phyloP scores from a whole-genome alignment of 805 yeast species.

The Yarrowia sp. region DNA sequence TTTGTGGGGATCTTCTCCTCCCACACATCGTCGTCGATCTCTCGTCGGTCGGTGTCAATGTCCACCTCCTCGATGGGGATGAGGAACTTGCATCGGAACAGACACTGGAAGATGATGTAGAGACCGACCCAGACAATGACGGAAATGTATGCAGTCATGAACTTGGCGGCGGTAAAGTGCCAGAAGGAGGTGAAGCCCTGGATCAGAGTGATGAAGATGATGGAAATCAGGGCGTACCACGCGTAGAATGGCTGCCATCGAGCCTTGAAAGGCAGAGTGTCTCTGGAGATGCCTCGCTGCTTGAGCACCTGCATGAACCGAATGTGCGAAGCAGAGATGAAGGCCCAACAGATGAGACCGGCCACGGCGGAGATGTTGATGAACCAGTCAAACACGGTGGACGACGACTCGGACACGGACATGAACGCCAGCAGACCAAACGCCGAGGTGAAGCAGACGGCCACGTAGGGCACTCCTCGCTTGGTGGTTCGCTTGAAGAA shows the following conservation, averaged over 20 bases:
- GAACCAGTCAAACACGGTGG: slow-evolving; percentile 54
- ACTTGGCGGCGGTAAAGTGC: slow-evolving; percentile 59
- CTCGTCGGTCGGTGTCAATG: slow-evolving; percentile 70
- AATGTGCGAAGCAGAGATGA: slow-evolving; percentile 71
- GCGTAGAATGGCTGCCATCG: slow-evolving; percentile 71
- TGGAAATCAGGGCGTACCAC: slow-evolving; percentile 64
- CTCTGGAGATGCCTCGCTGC: slow-evolving; percentile 68
- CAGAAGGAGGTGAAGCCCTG: slow-evolving; percentile 77
- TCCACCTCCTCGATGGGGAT: slow-evolving; percentile 59
- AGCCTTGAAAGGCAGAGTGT: slow-evolving; percentile 77
- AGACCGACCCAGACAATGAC: slow-evolving; percentile 63
- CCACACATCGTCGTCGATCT: slow-evolving; percentile 65
- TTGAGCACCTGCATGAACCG: slow-evolving; percentile 71
- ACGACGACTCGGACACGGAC: slow-evolving; percentile 57
- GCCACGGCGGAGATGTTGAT: slow-evolving; percentile 79
- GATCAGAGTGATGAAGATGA: slow-evolving; percentile 64
- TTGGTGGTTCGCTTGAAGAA: slow-evolving; percentile 68
- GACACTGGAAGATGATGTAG: slow-evolving; percentile 57
- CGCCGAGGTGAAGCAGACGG: slow-evolving; percentile 57
- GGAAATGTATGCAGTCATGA: slow-evolving; percentile 77
- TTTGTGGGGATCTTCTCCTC: slow-evolving; percentile 50
- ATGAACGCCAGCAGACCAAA: slow-evolving; percentile 75
- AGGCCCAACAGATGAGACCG: slow-evolving; percentile 77
- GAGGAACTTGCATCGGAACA: slow-evolving; percentile 41
- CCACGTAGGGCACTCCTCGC: slow-evolving; percentile 73